Percentiles rank a stretch among this genome's conserved stretches.
These are phyloP conservation scores for Eucalyptus cloeziana DNA, from an alignment of 345 rosid species.

Conservation along the genomic window DNA sequence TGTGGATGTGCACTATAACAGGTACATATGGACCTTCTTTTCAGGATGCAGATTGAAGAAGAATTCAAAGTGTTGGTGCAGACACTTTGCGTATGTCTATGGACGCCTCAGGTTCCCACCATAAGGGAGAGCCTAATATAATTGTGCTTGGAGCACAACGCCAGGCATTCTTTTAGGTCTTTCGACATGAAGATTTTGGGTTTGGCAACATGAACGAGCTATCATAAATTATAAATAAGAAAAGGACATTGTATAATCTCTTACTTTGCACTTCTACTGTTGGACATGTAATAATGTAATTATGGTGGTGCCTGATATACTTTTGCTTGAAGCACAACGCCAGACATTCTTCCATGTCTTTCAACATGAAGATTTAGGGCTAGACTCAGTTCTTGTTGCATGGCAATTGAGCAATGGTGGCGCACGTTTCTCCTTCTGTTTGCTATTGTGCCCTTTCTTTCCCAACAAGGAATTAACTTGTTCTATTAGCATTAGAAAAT, in stretches of 20 bases:
- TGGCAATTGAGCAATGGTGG: not conserved
- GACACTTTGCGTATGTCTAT: not conserved
- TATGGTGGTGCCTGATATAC: not conserved
- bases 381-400: not conserved
- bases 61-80: fast-evolving
- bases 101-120: not conserved
- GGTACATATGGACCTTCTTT: not conserved
- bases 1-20: not conserved
- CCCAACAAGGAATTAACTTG: not conserved
- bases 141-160: not conserved
- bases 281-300: not conserved
- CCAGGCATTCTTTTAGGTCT: not conserved
- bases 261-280: not conserved
- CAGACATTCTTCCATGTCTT: not conserved
- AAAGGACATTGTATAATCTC: not conserved
- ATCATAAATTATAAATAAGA: not conserved
- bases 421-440: not conserved
- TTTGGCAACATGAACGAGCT: not conserved
- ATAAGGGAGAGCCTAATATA: not conserved
- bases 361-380: not conserved
- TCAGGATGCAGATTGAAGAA: not conserved
- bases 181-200: not conserved
- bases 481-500: conserved; percentile 11
- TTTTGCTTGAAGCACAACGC: not conserved
- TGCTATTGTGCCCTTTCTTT: not conserved